Conservation (phyloP, 129 eudicot genomes). For the Ambrosia trifida region DNA sequence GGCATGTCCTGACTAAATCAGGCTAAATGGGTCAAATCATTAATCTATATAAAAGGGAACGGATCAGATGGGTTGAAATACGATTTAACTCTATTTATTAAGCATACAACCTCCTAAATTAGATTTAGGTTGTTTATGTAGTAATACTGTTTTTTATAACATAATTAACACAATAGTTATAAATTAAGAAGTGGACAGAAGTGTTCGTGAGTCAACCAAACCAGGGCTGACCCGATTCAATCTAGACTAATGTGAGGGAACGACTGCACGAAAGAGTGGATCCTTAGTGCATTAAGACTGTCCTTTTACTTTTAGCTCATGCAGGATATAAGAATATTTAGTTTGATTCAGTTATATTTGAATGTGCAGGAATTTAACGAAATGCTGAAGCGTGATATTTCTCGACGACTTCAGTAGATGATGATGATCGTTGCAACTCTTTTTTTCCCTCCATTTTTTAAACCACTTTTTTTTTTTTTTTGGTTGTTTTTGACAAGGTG, state of each 20-base stretch:
- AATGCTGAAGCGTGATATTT: constrained; percentile 55
- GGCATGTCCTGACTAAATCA: neutral
- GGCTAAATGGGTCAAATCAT: constrained; percentile 1
- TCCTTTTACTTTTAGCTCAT: neutral
- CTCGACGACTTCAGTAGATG: constrained; percentile 43
- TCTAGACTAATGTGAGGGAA: neutral
- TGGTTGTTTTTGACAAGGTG: neutral
- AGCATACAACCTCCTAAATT: neutral
- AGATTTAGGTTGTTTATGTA: no score
- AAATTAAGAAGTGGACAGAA: neutral
- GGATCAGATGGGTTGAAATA: neutral
- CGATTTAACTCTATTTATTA: neutral
- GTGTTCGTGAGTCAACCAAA: neutral
- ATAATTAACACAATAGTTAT: neutral
- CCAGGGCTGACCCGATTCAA: neutral
- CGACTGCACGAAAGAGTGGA: neutral
- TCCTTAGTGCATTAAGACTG: neutral
- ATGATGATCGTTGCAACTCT: constrained; percentile 19
- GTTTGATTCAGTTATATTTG: constrained; percentile 6
- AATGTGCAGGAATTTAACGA: constrained; percentile 61
- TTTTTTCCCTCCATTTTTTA: neutral
- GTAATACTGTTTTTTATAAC: neutral
- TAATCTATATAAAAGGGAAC: neutral
- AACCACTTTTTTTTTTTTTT: neutral
- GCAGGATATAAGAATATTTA: neutral